Evolutionary conservation across 768 basidiomycete species (phyloP), one percentile per base, ranked within the genome.

Genomic region (Lactarius quietus): DNA sequence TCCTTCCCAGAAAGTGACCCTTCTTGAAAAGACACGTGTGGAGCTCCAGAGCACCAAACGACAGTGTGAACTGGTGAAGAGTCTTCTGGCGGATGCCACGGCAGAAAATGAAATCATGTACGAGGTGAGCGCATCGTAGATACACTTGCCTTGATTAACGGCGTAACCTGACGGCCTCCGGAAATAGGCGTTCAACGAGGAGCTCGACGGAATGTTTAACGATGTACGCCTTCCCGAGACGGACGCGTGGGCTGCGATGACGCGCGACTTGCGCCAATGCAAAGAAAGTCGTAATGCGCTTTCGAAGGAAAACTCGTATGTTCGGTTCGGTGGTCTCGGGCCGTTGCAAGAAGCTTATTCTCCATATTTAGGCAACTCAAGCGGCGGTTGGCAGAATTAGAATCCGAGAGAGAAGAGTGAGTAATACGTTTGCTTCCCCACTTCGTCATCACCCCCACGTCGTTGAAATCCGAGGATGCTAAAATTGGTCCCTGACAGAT

Each of bases 101-200:
- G 82, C 86, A 1, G 95, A 97, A 78, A 91, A 95, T 75, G 92
- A 95, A 71, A 90, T 93, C 74, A 89, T 96, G 84, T 95, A 95
- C 69, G 90, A 94, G 81, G 93, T 94, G 48, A 71, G 82, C 73
- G 18, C 52, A 12, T 14, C 31, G 23, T 5, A 36, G 8, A 36
- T 10, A 36, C 36, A 6, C 36, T 36, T 31, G 26, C 35, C 54
- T n/a, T 60, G 28, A 48, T 48, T n/a, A 28, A 23, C 3, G 18
- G 15, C 23, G 14, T 6, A 28, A 36, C 39, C 31, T 23, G 31
- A 28, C 14, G 26, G 7, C 23, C 39, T 20, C 35, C 28, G 33
- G 29, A 41, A 18, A 18, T 67, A 95, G 93, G 90, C 92, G 3
- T 95, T 97, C 78, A 96, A 97, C 74, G 93, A 94, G 73, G 94